These are phyloP conservation scores for Tolypocladium sp. DNA, from an alignment of 2,329 filamentous ascomycete species.

Conservation along the genomic window DNA sequence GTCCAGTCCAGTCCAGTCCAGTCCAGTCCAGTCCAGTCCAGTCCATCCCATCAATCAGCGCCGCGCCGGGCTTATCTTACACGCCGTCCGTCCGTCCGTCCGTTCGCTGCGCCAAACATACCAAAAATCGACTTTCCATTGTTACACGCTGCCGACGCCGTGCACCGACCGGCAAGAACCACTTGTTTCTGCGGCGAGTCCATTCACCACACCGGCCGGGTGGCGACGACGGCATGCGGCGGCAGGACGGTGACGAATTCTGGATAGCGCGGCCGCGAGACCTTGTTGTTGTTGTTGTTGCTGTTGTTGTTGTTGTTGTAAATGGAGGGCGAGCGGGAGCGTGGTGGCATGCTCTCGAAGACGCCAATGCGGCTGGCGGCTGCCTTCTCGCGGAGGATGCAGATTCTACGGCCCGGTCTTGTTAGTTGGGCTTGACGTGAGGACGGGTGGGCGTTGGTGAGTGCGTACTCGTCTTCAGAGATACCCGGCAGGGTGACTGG, in stretches of 20 bases:
- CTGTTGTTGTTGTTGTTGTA: slow-evolving; percentile 8
- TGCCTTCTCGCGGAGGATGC: slow-evolving; percentile 42
- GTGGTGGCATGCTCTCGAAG: slow-evolving; percentile 21
- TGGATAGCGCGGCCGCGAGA: background rate
- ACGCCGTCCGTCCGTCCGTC: background rate
- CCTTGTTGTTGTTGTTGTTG: slow-evolving; percentile 8
- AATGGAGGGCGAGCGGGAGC: slow-evolving; percentile 10
- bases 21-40: too few species aligned
- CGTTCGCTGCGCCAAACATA: background rate
- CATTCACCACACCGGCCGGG: background rate
- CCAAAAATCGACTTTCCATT: background rate
- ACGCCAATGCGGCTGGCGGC: slow-evolving; percentile 39
- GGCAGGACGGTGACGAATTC: background rate
- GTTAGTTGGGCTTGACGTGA: background rate
- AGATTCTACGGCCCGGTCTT: slow-evolving; percentile 24
- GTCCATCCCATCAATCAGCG: background rate
- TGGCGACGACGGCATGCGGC: background rate
- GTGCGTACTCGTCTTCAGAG: slow-evolving; percentile 45
- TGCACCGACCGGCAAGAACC: background rate
- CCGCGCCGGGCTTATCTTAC: background rate
- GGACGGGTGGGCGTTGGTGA: background rate
- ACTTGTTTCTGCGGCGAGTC: background rate
- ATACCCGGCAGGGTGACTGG: slow-evolving; percentile 44
- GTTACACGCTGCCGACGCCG: background rate
- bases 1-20: too few species aligned